Evolutionary conservation across 1,139 yeast species (phyloP).

Genomic region (Taphrina communis): DNA sequence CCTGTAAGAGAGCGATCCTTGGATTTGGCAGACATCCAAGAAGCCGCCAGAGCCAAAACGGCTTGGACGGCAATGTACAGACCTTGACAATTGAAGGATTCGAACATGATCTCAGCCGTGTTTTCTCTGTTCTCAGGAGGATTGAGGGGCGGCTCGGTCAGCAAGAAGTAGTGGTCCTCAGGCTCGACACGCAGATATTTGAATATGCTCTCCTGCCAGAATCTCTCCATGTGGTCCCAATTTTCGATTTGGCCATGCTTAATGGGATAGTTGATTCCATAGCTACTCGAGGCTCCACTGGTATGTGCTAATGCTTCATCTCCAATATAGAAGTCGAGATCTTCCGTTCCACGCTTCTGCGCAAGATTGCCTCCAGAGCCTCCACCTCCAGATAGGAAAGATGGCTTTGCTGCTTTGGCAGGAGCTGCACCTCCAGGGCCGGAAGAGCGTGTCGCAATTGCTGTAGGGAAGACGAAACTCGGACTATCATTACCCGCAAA

Average conservation of each 20-base stretch:
- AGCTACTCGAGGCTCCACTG: constrained; percentile 60
- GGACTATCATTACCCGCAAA: constrained; percentile 99
- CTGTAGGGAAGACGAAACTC: constrained; percentile 95
- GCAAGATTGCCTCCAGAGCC: constrained; percentile 55
- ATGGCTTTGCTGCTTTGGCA: constrained; percentile 51
- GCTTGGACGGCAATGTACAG: constrained; percentile 98
- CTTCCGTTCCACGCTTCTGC: constrained; percentile 88
- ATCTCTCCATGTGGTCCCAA: constrained; percentile 99
- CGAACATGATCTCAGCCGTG: constrained; percentile 98
- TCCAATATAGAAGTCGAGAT: constrained; percentile 92
- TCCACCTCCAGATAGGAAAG: constrained; percentile 45
- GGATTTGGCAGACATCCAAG: constrained; percentile 97
- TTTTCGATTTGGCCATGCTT: constrained; percentile 97
- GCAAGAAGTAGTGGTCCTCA: constrained; percentile 90
- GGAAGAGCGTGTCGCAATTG: constrained; percentile 78
- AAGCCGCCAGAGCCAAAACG: constrained; percentile 95
- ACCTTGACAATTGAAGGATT: constrained; percentile 97
- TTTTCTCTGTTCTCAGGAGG: constrained; percentile 99
- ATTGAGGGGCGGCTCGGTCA: constrained; percentile 95
- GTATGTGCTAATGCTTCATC: constrained; percentile 93
- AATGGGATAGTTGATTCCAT: constrained; percentile 87
- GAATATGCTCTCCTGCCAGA: constrained; percentile 97
- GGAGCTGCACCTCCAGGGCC: constrained; percentile 49
- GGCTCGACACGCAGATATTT: constrained; percentile 97
- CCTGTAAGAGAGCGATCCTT: constrained; percentile 95